These are phyloP conservation scores for Botrytis pseudocinerea DNA, from an alignment of 2,329 filamentous ascomycete genomes.

Conservation along the genomic window DNA sequence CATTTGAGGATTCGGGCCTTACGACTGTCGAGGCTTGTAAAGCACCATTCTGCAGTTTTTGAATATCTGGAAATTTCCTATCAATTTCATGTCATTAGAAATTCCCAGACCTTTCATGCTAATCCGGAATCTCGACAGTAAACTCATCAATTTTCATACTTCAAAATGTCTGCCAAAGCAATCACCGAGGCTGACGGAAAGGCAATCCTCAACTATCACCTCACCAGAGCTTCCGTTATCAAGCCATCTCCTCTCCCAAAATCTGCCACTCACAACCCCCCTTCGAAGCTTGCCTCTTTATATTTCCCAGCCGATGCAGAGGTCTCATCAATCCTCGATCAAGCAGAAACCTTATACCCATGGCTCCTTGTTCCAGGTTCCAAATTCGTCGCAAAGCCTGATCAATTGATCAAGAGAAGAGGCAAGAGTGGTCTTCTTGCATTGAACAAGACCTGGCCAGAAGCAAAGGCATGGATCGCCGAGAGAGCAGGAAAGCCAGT, in stretches of 20 bases:
- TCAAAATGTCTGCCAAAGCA: slow-evolving; percentile 88
- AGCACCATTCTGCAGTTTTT: background rate
- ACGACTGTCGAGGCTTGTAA: background rate
- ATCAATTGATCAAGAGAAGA: slow-evolving; percentile 99
- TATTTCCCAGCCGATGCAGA: slow-evolving; percentile 88
- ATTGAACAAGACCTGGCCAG: slow-evolving; percentile 95
- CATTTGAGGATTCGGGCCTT: background rate
- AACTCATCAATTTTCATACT: slow-evolving; percentile 29
- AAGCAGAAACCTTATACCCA: slow-evolving; percentile 94
- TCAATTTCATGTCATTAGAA: slow-evolving; percentile 1
- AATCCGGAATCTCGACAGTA: slow-evolving; percentile 19
- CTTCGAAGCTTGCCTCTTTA: slow-evolving; percentile 85
- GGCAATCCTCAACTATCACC: slow-evolving; percentile 99
- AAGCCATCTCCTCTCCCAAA: slow-evolving; percentile 92
- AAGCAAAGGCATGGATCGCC: slow-evolving; percentile 92
- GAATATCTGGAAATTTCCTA: background rate
- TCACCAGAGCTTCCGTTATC: slow-evolving; percentile 95
- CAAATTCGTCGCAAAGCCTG: slow-evolving; percentile 98
- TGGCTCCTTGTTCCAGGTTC: slow-evolving; percentile 82
- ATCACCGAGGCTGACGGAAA: slow-evolving; percentile 99
- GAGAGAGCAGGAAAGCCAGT: slow-evolving; percentile 88
- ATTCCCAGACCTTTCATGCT: slow-evolving; percentile 3
- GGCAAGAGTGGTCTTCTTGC: slow-evolving; percentile 97
- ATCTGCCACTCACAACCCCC: slow-evolving; percentile 85
- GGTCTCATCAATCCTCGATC: slow-evolving; percentile 81